Conservation (phyloP, 108 stramenopile genomes). For the Nannochloropsis gaditana region DNA sequence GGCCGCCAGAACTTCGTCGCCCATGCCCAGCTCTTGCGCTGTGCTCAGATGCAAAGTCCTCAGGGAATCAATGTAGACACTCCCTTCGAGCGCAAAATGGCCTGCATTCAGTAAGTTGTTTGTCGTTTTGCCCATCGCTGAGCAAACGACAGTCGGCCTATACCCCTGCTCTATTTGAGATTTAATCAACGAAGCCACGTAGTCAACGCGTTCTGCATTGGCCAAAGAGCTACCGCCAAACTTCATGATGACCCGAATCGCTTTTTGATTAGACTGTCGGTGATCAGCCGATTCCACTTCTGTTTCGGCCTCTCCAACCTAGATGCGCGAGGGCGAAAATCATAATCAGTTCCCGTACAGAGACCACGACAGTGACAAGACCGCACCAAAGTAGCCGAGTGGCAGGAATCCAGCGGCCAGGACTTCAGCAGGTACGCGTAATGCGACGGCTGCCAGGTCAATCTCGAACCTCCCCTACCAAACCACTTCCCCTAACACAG, state of each 20-base stretch:
- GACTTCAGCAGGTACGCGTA: no score
- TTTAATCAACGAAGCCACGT: constrained; percentile 79
- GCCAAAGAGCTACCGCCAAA: constrained; percentile 89
- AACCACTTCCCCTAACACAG: no score
- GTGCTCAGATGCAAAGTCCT: constrained; percentile 73
- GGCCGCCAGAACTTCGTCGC: constrained; percentile 56
- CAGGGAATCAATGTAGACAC: constrained; percentile 74
- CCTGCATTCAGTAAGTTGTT: constrained; percentile 79
- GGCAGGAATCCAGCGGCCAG: no score
- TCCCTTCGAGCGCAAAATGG: constrained; percentile 81
- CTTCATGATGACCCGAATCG: constrained; percentile 64
- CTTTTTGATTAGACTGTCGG: background rate
- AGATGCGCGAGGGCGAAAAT: no score
- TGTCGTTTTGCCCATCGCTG: constrained; percentile 97
- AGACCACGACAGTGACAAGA: no score
- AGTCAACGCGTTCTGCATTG: constrained; percentile 72
- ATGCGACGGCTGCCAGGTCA: no score
- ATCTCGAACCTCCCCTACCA: no score
- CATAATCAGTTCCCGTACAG: no score
- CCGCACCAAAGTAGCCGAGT: no score
- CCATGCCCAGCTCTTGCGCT: constrained; percentile 65
- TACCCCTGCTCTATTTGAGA: constrained; percentile 61
- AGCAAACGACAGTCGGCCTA: constrained; percentile 67
- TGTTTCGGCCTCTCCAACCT: no score
- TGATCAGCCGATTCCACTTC: no score